Percentiles rank a stretch among this genome's conserved stretches.
These are phyloP conservation scores for Leccinum longicurvipes DNA, from an alignment of 768 basidiomycete species.

Conservation along the genomic window DNA sequence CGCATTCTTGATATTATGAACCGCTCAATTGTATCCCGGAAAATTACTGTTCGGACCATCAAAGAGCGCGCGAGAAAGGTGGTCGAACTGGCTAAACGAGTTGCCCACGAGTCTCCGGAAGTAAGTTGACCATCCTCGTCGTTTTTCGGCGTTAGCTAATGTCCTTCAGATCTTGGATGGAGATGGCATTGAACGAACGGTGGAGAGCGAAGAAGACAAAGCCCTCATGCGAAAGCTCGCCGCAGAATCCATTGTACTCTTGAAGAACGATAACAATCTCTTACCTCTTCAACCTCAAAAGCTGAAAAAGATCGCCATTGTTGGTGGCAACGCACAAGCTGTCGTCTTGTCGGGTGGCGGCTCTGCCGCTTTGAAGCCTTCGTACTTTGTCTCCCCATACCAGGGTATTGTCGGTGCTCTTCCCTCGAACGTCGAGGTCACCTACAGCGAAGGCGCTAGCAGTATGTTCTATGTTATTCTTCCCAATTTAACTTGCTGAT, in stretches of 20 bases:
- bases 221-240: conserved; percentile 65
- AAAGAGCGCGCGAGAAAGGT: conserved; percentile 67
- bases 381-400: conserved; percentile 74
- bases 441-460: conserved; percentile 66
- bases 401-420: conserved; percentile 69
- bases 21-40: conserved; percentile 56
- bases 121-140: conserved; percentile 28
- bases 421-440: conserved; percentile 46
- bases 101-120: conserved; percentile 64
- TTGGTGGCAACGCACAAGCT: conserved; percentile 65
- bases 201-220: conserved; percentile 60
- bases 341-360: conserved; percentile 74
- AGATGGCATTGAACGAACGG: conserved; percentile 62
- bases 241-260: conserved; percentile 65
- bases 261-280: conserved; percentile 61
- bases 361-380: conserved; percentile 65
- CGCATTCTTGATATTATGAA: conserved; percentile 65
- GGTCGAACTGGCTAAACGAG: conserved; percentile 66
- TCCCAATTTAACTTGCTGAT: background rate
- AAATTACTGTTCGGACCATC: conserved; percentile 60
- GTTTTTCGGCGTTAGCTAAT: background rate
- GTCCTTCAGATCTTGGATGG: conserved; percentile 60
- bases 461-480: conserved; percentile 37
- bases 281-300: conserved; percentile 35
- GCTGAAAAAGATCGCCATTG: conserved; percentile 68